Conservation (phyloP, 495 filamentous ascomycete species). For the Entonaema liquescens region DNA sequence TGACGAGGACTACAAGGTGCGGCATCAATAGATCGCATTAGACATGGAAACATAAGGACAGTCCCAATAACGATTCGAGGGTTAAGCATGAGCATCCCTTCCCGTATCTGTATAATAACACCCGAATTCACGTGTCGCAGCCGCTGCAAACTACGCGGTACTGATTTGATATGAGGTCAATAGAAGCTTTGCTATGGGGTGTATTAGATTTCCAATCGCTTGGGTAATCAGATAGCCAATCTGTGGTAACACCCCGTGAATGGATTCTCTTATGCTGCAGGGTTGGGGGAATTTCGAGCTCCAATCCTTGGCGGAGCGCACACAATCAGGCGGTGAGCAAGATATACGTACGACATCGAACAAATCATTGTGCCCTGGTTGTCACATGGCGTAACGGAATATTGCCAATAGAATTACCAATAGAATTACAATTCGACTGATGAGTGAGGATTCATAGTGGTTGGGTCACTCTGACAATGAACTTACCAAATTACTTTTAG, state of each 20-base stretch:
- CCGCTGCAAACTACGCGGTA: constrained; percentile 7
- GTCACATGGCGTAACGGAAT: constrained; percentile 24
- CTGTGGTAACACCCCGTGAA: constrained; percentile 23
- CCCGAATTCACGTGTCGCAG: constrained; percentile 30
- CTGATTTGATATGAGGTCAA: constrained; percentile 19
- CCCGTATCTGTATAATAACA: constrained; percentile 43
- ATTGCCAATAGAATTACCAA: constrained; percentile 38
- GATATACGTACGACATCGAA: constrained; percentile 15
- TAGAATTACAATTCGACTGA: constrained; percentile 19
- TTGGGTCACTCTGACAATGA: constrained; percentile 4
- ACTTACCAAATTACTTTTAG: not conserved
- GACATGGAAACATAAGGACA: constrained; percentile 6
- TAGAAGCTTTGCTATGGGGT: constrained; percentile 28
- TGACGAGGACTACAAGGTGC: constrained; percentile 77
- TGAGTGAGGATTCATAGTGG: not conserved
- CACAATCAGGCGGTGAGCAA: constrained; percentile 44
- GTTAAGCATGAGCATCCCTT: constrained; percentile 26
- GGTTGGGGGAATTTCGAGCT: constrained; percentile 26
- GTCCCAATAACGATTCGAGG: constrained; percentile 27
- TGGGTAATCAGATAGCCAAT: constrained; percentile 23
- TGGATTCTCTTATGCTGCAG: constrained; percentile 25
- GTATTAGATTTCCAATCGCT: constrained; percentile 20
- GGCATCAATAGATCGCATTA: constrained; percentile 46
- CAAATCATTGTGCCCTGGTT: constrained; percentile 25
- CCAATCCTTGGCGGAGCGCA: constrained; percentile 37